Percentiles rank a stretch among this genome's conserved stretches.
These are phyloP conservation scores for Neckera pumila DNA, from an alignment of 225 moss, liverwort and hornwort genomes.

Conservation along the genomic window DNA sequence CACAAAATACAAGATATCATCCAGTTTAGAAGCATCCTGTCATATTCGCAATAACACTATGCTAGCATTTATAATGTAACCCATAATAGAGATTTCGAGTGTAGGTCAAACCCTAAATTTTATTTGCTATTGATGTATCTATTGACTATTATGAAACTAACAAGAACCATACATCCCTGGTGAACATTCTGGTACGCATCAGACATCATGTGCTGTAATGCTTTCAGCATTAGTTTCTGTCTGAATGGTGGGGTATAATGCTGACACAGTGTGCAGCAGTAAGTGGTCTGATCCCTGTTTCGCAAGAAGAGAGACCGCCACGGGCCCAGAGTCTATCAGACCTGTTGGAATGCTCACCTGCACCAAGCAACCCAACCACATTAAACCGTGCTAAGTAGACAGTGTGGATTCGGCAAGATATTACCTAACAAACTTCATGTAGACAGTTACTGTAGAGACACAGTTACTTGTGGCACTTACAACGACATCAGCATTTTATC, in stretches of 20 bases:
- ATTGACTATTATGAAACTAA: neutral
- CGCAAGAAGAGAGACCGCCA: conserved; percentile 63
- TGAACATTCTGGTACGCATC: neutral
- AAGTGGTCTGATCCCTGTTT: conserved; percentile 74
- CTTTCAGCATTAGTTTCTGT: conserved; percentile 17
- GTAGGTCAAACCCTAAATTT: neutral
- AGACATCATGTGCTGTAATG: neutral
- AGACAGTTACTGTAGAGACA: neutral
- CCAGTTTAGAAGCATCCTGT: neutral
- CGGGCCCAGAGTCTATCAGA: conserved; percentile 41
- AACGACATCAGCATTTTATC: neutral
- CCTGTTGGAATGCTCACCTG: conserved; percentile 74
- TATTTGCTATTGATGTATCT: neutral
- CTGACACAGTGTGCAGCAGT: conserved; percentile 55
- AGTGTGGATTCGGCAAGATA: neutral
- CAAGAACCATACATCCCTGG: neutral
- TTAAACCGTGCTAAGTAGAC: neutral
- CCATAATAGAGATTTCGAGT: neutral
- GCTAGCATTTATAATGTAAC: neutral
- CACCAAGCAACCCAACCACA: neutral
- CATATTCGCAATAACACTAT: neutral
- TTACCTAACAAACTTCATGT: neutral
- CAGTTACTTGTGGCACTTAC: neutral
- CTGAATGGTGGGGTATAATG: conserved; percentile 56
- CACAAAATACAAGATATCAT: neutral